A percentile compares a stretch with the other conserved stretches of the same genome.
These are phyloP conservation scores for Dioszegia hungarica DNA, from an alignment of 768 basidiomycete species.

Conservation along the genomic window DNA sequence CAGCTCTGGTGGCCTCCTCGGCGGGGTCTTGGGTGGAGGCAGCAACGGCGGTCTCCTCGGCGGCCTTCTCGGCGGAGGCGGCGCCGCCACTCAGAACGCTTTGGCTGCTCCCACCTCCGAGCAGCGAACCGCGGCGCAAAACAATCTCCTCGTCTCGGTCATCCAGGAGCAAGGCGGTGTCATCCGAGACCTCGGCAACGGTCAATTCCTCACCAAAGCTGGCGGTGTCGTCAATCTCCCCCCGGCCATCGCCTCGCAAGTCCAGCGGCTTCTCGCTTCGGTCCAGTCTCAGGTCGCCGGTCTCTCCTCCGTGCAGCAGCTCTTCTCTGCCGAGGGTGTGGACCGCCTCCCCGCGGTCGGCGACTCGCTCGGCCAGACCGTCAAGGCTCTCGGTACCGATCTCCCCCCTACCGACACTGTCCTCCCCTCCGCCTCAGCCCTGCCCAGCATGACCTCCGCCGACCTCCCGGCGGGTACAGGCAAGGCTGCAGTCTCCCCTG, in stretches of 20 bases:
- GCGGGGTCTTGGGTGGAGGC: too few species aligned
- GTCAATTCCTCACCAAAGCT: slow-evolving; percentile 8
- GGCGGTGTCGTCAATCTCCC: slow-evolving; percentile 4
- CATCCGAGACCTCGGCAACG: slow-evolving; percentile 9
- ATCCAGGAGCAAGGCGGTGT: slow-evolving; percentile 7
- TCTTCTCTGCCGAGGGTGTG: slow-evolving; percentile 5
- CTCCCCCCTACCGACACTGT: neutral
- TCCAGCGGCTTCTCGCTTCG: slow-evolving; percentile 2
- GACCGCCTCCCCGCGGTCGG: slow-evolving; percentile 2
- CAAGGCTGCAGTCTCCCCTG: slow-evolving; percentile 1
- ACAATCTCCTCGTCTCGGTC: neutral
- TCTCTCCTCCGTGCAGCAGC: slow-evolving; percentile 2
- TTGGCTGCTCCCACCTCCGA: neutral
- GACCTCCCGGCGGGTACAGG: neutral
- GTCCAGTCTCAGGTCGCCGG: slow-evolving; percentile 6
- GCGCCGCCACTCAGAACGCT: neutral
- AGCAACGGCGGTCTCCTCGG: neutral
- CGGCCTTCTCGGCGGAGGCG: neutral
- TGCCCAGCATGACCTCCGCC: neutral
- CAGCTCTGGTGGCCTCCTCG: neutral
- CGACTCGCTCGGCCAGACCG: neutral
- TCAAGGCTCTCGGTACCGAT: neutral
- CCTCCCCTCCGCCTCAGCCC: neutral
- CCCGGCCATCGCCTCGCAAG: neutral
- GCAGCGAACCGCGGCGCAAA: neutral